Evolutionary conservation across 2,329 filamentous ascomycete genomes (phyloP), one percentile per base, ranked within the genome.

Genomic region (Hymenoscyphus salicellus): DNA sequence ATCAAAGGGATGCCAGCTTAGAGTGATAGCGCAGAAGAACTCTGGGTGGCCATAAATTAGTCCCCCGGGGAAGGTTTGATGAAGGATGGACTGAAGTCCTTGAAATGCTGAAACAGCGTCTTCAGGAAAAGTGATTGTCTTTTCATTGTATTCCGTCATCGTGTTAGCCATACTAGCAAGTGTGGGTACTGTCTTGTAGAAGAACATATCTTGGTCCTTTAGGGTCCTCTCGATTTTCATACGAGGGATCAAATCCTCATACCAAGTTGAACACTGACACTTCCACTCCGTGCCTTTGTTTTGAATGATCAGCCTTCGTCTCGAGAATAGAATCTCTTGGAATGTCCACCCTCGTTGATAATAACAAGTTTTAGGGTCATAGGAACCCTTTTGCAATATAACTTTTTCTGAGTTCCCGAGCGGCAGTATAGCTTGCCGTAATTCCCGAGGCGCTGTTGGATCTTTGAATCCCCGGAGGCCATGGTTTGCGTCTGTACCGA

Each of bases 261-360:
- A 14, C 58, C 58, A 60, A 2, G 14, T 6, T 26, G 36, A 26
- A 28, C 23, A 28, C 14, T 43, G 36, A 20, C 58, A 60, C 6
- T 60, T 5, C 58, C 58, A 60, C 8, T 16, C 7, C 7, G 49
- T 26, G n/a, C n/a, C 30, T 10, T 60, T n/a, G 8, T 28, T 32
- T 5, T 30, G 17, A 7, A 60, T 49, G 17, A 60, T 32, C 17
- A 60, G 14, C 8, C 23, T 17, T 11, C 58, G 16, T 11, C 33
- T 60, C 23, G 58, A 60, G 38, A 60, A 60, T 5, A 60, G 1
- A 7, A 14, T 10, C 30, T 60, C 58, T 14, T 60, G 58, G 5
- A 60, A 60, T n/a, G 38, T 60, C 58, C 58, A 60, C 14, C 58
- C 58, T 60, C 58, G 36, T 7, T 28, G 3, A 28, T 32, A n/a